Base-by-base conservation (phyloP, 2,329 filamentous ascomycete species). In the Falciphora oryzae region DNA sequence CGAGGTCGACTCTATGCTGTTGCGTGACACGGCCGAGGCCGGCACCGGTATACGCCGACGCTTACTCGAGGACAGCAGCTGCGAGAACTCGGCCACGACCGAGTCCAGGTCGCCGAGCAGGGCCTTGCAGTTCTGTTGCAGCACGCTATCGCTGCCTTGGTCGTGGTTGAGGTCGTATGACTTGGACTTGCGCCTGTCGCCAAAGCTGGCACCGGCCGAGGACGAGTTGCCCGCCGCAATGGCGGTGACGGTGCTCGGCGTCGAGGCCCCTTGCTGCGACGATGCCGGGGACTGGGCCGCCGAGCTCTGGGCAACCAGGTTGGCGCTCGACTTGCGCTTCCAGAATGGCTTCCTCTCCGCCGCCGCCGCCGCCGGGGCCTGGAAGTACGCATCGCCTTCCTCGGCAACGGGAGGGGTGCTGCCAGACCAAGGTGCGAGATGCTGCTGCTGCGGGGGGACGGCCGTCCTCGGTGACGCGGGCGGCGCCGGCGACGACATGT, bases 21-120 rank as follows among this genome's bases (percentile, higher is more conserved):
- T 81, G 53, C 83, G 78, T 11, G 80, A 78, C 0, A 74, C 73
- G 62, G 69, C 75, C 59, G 69, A 75, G 35, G 74, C 79, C 7
- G 88, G 81, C 16, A 78, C 75, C 7, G 83, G 83, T 64, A 85
- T 77, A 58, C 93, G 86, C 62, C 93, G 85, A 56, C 90, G 86
- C 75, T 95, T 96, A 77, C 88, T 96, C 72, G 90, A 90, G 10
- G 84, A 79, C 63, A 98, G 83, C 13, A 99, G 79, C 13, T 82
- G 80, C 0, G 91, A 89, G 70, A 98, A 97, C 70, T 97, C 92
- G 4, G 84, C 77, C 0, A 98, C 89, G 2, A 96, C 92, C 10
- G 85, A 82, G 73, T 99, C 93, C 2, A 99, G 81, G 71, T 98
- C 93, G 18, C 84, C 86, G 3, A 98, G 81, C n/a, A 99, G 77